Evolutionary conservation across 1,139 yeast genomes (phyloP), one percentile per base, ranked within the genome.

Genomic region (Yamadazyma jaroonii): DNA sequence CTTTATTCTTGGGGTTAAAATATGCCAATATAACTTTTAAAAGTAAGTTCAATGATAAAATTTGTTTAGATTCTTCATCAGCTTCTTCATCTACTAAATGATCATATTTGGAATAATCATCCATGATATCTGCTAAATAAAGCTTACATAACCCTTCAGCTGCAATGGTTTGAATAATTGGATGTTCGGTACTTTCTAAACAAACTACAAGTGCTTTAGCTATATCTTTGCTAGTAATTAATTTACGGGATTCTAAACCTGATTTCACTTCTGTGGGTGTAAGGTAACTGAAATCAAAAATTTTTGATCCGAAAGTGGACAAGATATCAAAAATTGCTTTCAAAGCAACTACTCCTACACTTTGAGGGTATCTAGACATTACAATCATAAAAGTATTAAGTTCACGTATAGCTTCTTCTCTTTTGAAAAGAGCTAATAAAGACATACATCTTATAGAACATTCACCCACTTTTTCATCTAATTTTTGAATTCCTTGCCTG

Each of bases 91-190:
- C 54, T 15, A 44, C 47, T 29, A 44, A 43, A 22, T 44, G n/a
- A 27, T 46, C 43, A 21, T 35, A 41, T 9, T 45, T 46, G 6
- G 46, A 46, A 29, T 47, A 49, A 26, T 43, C 45, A 17, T 47
- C 51, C 27, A 89, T 73, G 20, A 86, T 75, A 47, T 86, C 95
- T 10, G 92, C 87, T 37, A 92, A 67, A 49, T 84, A 79, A 36
- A 92, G 64, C 60, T 92, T 90, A 53, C 92, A 86, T 21, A 90
- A 65, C 0, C 96, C 95, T 53, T 87, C 95, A 0, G 94, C 96
- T 6, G 92, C 86, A 1, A 79, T 69, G 1, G 92, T 81, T 56
- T 87, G 96, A 20, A 88, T 71, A 29, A 75, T 77, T 0, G 85
- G 84, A 51, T 77, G 67, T 6, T 76, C 78, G 29, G 65, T 67